Evolutionary conservation across 345 rosid species (phyloP).

Genomic region (Lenwebbia sp.): DNA sequence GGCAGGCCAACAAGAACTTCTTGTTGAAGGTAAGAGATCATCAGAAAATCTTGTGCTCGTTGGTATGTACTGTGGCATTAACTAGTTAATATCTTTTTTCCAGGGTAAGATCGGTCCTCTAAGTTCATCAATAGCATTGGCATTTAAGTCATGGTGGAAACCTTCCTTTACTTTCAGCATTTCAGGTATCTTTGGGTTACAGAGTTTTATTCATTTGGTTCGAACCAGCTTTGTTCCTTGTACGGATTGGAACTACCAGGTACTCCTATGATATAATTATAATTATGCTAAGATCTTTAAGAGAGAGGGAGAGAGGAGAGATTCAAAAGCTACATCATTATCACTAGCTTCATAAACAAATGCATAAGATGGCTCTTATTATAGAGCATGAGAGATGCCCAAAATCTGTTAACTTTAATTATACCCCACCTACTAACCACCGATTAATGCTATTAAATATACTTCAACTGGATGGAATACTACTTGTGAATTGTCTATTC

Average conservation of each 20-base stretch:
- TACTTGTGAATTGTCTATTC: not conserved
- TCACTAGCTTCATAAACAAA: not conserved
- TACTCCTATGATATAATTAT: not conserved
- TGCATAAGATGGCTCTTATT: not conserved
- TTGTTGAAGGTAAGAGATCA: constrained; percentile 49
- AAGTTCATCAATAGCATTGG: constrained; percentile 61
- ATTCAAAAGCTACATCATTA: not conserved
- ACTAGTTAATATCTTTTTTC: not conserved
- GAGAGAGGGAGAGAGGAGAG: not conserved
- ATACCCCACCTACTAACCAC: not conserved
- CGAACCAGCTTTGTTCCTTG: not conserved
- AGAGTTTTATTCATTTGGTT: not conserved
- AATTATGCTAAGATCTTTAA: not conserved
- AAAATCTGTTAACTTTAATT: not conserved
- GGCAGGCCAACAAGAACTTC: constrained; percentile 96
- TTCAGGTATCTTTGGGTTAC: constrained; percentile 36
- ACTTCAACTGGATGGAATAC: not conserved
- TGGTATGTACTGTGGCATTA: not conserved
- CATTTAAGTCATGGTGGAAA: constrained; percentile 98
- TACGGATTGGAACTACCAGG: not conserved
- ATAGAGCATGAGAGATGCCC: not conserved
- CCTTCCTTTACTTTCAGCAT: constrained; percentile 75
- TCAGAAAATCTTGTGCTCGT: not conserved
- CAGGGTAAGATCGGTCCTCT: constrained; percentile 82
- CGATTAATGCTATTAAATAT: not conserved